These are phyloP conservation scores for Beauveria caledonica DNA, from an alignment of 2,329 filamentous ascomycete species.

Conservation along the genomic window DNA sequence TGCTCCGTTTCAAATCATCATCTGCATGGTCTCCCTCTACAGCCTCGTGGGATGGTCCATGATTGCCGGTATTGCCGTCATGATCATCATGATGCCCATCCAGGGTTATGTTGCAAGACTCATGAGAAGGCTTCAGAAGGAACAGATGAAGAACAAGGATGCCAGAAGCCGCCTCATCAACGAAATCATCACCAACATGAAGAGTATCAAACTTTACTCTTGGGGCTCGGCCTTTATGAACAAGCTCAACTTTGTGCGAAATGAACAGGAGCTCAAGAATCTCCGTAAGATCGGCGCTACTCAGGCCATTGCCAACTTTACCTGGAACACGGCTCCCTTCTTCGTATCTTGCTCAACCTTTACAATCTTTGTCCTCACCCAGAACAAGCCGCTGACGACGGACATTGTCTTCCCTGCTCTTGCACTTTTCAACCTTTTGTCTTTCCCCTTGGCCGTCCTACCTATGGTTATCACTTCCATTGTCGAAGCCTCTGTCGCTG, in stretches of 20 bases:
- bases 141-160: slow-evolving; percentile 99
- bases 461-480: slow-evolving; percentile 98
- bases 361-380: slow-evolving; percentile 82
- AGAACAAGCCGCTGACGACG: slow-evolving; percentile 72
- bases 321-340: slow-evolving; percentile 96
- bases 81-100: slow-evolving; percentile 95
- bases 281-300: slow-evolving; percentile 92
- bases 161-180: slow-evolving; percentile 86
- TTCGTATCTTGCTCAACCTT: slow-evolving; percentile 96
- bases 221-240: slow-evolving; percentile 98
- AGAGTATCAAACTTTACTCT: slow-evolving; percentile 97
- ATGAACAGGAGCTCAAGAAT: slow-evolving; percentile 91
- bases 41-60: slow-evolving; percentile 92
- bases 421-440: slow-evolving; percentile 91
- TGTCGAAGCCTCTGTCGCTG: slow-evolving; percentile 91
- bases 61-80: slow-evolving; percentile 88
- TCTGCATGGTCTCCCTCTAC: slow-evolving; percentile 95
- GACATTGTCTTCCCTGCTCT: slow-evolving; percentile 91
- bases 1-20: slow-evolving; percentile 87
- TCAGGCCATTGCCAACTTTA: slow-evolving; percentile 92
- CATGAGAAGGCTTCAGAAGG: slow-evolving; percentile 91
- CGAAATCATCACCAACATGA: slow-evolving; percentile 99
- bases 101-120: slow-evolving; percentile 86
- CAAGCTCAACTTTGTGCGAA: slow-evolving; percentile 91
- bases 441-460: slow-evolving; percentile 86